Evolutionary conservation across 192 early-diverging fungal genomes (phyloP).

Genomic region (Glomus cerebriforme): DNA sequence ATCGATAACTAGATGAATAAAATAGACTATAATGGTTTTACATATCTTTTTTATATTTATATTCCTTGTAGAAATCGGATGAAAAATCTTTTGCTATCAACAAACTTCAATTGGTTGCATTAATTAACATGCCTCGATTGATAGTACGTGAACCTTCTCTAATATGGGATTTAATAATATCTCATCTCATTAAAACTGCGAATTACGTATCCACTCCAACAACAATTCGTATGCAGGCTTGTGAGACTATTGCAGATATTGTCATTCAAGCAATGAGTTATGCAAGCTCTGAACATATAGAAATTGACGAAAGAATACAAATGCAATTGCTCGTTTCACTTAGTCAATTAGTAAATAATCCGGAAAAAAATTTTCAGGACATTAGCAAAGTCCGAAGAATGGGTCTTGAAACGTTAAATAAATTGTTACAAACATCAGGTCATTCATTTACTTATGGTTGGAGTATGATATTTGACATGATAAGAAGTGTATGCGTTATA

Average conservation of each 20-base stretch:
- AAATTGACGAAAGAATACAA: conserved; percentile 66
- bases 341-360: conserved; percentile 58
- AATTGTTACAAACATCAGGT: conserved; percentile 86
- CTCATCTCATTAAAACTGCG: conserved; percentile 75
- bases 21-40: not conserved
- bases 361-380: conserved; percentile 33
- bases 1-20: not conserved
- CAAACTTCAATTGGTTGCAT: conserved; percentile 65
- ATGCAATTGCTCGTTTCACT: conserved; percentile 64
- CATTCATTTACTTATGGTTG: conserved; percentile 84
- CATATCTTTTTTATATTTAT: not conserved
- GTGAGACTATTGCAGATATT: conserved; percentile 75
- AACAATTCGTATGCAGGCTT: conserved; percentile 75
- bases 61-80: conserved; percentile 57
- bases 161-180: conserved; percentile 67
- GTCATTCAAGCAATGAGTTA: conserved; percentile 71
- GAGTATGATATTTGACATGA: conserved; percentile 88
- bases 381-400: conserved; percentile 66
- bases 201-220: conserved; percentile 56
- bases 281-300: conserved; percentile 58
- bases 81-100: conserved; percentile 80
- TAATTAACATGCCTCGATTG: conserved; percentile 59
- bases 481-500: conserved; percentile 57
- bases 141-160: conserved; percentile 45
- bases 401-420: conserved; percentile 87